phyloP scores from a whole-genome alignment of 1,284 basidiomycete genomes.

The Sparassis latifolia region DNA sequence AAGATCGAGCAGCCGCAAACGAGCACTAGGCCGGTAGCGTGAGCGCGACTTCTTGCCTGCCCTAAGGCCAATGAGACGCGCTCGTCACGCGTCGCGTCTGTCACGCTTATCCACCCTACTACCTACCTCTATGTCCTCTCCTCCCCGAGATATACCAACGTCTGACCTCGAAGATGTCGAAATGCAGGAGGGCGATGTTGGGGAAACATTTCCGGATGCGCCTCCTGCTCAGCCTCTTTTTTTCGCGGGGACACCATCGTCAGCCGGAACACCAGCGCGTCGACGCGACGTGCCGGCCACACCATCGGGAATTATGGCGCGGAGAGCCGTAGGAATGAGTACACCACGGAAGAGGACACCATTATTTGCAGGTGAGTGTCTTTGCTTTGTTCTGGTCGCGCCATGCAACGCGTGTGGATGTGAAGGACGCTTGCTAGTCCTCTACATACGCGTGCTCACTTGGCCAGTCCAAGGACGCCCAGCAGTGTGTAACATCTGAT shows the following conservation, averaged over 20 bases:
- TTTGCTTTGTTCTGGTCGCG: not conserved
- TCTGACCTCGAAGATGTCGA: slow-evolving; percentile 52
- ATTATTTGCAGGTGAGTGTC: slow-evolving; percentile 45
- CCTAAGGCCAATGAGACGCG: slow-evolving; percentile 16
- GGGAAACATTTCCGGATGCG: slow-evolving; percentile 41
- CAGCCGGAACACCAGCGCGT: slow-evolving; percentile 44
- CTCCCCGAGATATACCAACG: slow-evolving; percentile 60
- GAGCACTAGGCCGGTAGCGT: too few relatives aligned
- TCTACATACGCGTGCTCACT: too few relatives aligned
- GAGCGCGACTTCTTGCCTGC: slow-evolving; percentile 5
- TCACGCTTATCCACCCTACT: not conserved
- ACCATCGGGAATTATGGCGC: slow-evolving; percentile 42
- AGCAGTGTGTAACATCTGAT: too few relatives aligned
- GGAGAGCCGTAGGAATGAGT: slow-evolving; percentile 54
- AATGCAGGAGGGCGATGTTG: slow-evolving; percentile 40
- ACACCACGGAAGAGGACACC: slow-evolving; percentile 48
- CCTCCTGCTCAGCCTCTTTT: slow-evolving; percentile 48
- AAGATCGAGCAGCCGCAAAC: too few relatives aligned
- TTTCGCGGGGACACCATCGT: slow-evolving; percentile 54
- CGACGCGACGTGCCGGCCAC: slow-evolving; percentile 27
- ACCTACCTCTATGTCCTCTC: slow-evolving; percentile 51
- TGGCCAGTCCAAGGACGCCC: too few relatives aligned
- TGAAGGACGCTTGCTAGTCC: too few relatives aligned
- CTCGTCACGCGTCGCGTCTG: slow-evolving; percentile 6
- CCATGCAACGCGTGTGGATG: too few relatives aligned